These are phyloP conservation scores for Cryptococcus sp. DNA, from an alignment of 1,284 basidiomycete genomes.

Conservation along the genomic window DNA sequence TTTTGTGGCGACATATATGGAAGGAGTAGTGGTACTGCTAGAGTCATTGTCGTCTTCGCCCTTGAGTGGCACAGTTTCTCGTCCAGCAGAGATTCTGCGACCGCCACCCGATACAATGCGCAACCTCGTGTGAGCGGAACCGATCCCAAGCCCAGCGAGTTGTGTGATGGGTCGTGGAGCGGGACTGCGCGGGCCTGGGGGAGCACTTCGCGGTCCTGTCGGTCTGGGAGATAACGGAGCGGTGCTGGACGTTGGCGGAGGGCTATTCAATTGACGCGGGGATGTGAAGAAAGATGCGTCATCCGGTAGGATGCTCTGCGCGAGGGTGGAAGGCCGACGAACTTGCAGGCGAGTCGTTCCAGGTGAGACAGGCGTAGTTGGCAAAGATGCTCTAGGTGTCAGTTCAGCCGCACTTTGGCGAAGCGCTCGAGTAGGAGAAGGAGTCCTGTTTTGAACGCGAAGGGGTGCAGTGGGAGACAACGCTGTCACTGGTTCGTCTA, in stretches of 20 bases:
- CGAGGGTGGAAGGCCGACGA: slow-evolving; percentile 10
- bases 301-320: background rate
- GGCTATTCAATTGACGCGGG: slow-evolving; percentile 7
- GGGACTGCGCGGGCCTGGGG: slow-evolving; percentile 11
- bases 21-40: slow-evolving; percentile 10
- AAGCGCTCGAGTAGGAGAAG: slow-evolving; percentile 27
- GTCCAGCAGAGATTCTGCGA: slow-evolving; percentile 34
- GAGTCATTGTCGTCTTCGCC: slow-evolving; percentile 27
- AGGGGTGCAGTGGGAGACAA: slow-evolving; percentile 27
- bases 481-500: slow-evolving; percentile 9
- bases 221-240: slow-evolving; percentile 14
- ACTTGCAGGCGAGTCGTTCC: slow-evolving; percentile 3
- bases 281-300: slow-evolving; percentile 7
- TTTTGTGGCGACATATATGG: slow-evolving; percentile 24
- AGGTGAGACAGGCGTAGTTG: background rate
- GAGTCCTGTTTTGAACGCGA: slow-evolving; percentile 26
- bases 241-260: slow-evolving; percentile 5
- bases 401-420: slow-evolving; percentile 2
- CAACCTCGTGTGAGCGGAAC: slow-evolving; percentile 37
- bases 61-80: slow-evolving; percentile 40
- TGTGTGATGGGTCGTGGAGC: slow-evolving; percentile 3
- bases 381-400: slow-evolving; percentile 7
- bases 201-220: slow-evolving; percentile 13
- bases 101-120: slow-evolving; percentile 41
- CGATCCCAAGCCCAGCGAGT: slow-evolving; percentile 21